Evolutionary conservation across 2,329 filamentous ascomycete genomes (phyloP).

Genomic region (Trichoderma cornu-damae): DNA sequence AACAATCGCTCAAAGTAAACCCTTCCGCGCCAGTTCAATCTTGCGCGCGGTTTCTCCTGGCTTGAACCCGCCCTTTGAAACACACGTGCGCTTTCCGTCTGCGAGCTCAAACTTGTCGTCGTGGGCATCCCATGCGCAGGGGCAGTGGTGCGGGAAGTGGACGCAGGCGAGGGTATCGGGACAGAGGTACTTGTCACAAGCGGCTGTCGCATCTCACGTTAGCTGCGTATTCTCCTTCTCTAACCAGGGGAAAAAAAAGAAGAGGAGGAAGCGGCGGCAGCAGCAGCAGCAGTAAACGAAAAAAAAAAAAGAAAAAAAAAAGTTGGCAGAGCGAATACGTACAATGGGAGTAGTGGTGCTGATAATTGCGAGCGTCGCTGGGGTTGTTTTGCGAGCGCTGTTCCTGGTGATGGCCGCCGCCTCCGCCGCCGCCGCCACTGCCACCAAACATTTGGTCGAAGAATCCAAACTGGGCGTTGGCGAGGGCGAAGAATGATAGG

Average conservation of each 20-base stretch:
- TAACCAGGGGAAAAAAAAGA: too few species aligned
- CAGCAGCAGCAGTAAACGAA: not conserved
- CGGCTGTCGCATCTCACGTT: slow-evolving; percentile 47
- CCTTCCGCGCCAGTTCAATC: slow-evolving; percentile 75
- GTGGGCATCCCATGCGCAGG: slow-evolving; percentile 72
- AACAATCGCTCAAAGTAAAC: slow-evolving; percentile 51
- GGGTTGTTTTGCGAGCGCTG: slow-evolving; percentile 71
- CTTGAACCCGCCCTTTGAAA: slow-evolving; percentile 70
- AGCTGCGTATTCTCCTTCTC: not conserved
- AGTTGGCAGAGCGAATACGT: slow-evolving; percentile 24
- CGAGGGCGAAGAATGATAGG: slow-evolving; percentile 57
- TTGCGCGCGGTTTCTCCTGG: slow-evolving; percentile 67
- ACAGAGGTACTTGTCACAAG: slow-evolving; percentile 90
- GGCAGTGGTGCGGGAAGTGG: slow-evolving; percentile 94
- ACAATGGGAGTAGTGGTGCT: slow-evolving; percentile 64
- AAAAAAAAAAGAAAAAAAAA: too few species aligned
- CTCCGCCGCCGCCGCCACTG: slow-evolving; percentile 35
- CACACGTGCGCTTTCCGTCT: slow-evolving; percentile 67
- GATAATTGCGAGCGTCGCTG: slow-evolving; percentile 79
- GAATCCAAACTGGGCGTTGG: slow-evolving; percentile 80
- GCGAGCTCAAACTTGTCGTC: slow-evolving; percentile 74
- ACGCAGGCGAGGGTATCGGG: slow-evolving; percentile 93
- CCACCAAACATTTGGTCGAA: slow-evolving; percentile 95
- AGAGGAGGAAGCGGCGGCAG: too few species aligned
- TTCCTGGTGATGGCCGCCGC: slow-evolving; percentile 45